Conservation (phyloP, 1,139 yeast species). For the Protomyces gravidus region DNA sequence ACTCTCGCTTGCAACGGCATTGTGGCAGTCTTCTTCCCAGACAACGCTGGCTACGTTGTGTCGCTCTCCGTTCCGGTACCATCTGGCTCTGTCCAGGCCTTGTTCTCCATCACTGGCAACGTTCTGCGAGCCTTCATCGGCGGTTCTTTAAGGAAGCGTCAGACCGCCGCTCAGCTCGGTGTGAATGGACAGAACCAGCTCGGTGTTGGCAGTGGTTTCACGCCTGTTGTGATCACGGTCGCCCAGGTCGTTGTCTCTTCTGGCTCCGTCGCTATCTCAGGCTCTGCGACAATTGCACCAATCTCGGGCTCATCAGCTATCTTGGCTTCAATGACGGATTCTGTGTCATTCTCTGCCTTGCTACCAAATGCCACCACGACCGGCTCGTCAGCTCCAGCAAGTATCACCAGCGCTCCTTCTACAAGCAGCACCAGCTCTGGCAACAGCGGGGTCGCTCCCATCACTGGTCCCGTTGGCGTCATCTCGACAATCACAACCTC, state of each 20-base stretch:
- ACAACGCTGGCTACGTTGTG: background rate
- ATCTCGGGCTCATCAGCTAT: background rate
- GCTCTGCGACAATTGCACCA: background rate
- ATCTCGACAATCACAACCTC: background rate
- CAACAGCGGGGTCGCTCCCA: background rate
- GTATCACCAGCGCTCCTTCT: background rate
- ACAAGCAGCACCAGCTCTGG: background rate
- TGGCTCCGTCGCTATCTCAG: background rate
- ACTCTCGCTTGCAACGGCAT: background rate
- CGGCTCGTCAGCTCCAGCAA: background rate
- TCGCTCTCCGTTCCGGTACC: background rate
- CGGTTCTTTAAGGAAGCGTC: background rate
- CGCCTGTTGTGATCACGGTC: background rate
- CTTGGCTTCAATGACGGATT: background rate
- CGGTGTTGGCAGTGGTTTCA: background rate
- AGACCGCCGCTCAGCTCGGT: background rate
- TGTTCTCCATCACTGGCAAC: background rate
- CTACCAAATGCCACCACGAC: background rate
- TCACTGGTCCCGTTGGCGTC: background rate
- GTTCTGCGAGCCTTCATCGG: background rate
- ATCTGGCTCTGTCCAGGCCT: background rate
- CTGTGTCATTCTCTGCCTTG: background rate
- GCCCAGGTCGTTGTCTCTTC: background rate
- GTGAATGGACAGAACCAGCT: background rate
- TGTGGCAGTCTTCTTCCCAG: background rate